Percentiles rank a stretch among this genome's conserved stretches.
These are phyloP conservation scores for Anisodus acutangulus DNA, from an alignment of 257 asterid species.

Conservation along the genomic window DNA sequence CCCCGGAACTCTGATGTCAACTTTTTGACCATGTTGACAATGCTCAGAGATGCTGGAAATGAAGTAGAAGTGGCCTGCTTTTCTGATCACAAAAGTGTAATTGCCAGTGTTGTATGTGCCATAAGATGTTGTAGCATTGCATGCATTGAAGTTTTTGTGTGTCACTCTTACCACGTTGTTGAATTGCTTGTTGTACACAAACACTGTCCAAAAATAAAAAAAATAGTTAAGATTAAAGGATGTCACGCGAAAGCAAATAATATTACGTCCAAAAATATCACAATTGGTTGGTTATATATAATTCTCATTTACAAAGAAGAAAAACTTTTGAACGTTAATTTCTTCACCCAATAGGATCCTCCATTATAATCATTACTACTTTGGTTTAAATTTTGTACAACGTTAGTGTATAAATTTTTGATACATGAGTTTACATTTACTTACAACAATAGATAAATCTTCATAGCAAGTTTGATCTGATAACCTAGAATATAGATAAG, in stretches of 20 bases:
- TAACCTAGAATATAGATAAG: too few species aligned
- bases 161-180: conserved; percentile 61
- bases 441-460: too few species aligned
- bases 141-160: conserved; percentile 51
- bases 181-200: conserved; percentile 52
- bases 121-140: conserved; percentile 49
- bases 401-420: too few species aligned
- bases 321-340: neutral
- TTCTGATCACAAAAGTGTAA: conserved; percentile 48
- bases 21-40: conserved; percentile 57
- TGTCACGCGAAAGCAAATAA: neutral
- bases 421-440: too few species aligned
- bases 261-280: neutral
- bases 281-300: neutral
- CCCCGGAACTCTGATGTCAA: conserved; percentile 53
- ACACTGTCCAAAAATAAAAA: conserved; percentile 39
- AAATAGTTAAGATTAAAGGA: neutral
- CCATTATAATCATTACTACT: neutral
- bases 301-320: neutral
- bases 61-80: conserved; percentile 63
- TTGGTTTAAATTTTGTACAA: neutral
- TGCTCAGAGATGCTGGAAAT: conserved; percentile 53
- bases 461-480: too few species aligned
- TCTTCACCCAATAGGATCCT: neutral
- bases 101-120: conserved; percentile 47